Evolutionary conservation across 2,329 filamentous ascomycete genomes (phyloP), one percentile per base, ranked within the genome.

Genomic region (Sarocladium kiliense): DNA sequence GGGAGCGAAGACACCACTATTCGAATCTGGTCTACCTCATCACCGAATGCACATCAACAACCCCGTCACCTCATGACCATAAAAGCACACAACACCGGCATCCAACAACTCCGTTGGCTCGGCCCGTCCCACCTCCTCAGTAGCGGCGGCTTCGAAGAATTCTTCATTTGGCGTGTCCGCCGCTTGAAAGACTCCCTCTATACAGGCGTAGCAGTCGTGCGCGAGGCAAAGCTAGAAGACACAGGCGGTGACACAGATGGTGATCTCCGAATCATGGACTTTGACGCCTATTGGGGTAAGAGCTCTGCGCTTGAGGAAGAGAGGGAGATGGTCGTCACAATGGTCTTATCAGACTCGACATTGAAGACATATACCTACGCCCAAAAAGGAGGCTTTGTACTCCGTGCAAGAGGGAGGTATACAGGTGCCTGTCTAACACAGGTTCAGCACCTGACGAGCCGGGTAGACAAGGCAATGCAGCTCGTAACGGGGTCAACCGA

Each of bases 91-190:
- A 87, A 84, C 1, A 87, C 91, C 0, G 94, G 93, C 0, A 82
- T 97, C 7, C 93, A 97, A 67, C 80, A 86, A 58, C 74, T 96
- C 1, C 80, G 80, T 57, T 97, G 91, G 89, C 55, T 88, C 1
- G 78, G 82, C 47, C 81, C 86, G 2, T 68, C 75, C 1, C 88
- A 87, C 62, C 80, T 99, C 2, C 88, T 97, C 66, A 96, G 89
- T 60, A 92, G 90, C 63, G 91, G 84, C 5, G 94, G 92, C 0
- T 86, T 85, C 58, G 93, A 97, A 67, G 93, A 99, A 69, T 87
- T 97, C 59, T 93, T 87, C 62, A 80, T 92, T 11, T 99, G 94
- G 93, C 79, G 82, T 39, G 69, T 93, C 32, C 75, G 74, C 47
- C 64, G 65, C 11, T 67, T 88, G 6, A n/a, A 27, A 10, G 76